These are phyloP conservation scores for Cutaneotrichosporon cyanovorans DNA, from an alignment of 1,284 basidiomycete species.

Conservation along the genomic window DNA sequence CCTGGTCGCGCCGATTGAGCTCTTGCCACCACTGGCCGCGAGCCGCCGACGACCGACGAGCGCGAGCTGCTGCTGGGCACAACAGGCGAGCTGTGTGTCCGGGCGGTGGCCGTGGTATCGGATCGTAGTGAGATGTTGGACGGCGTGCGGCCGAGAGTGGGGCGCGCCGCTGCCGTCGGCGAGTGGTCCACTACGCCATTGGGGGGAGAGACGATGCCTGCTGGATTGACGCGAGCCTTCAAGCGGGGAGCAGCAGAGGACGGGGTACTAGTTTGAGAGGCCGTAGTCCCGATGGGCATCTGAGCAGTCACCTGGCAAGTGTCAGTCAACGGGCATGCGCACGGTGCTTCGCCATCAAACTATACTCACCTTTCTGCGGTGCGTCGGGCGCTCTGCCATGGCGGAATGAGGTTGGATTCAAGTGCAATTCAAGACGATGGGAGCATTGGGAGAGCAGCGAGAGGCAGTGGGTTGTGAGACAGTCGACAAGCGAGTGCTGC, in stretches of 20 bases:
- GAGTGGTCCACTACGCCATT: neutral
- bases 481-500: too few species aligned
- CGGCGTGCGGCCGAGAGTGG: neutral
- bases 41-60: slow-evolving; percentile 1
- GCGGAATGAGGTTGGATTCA: too few species aligned
- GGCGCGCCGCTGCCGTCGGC: too few species aligned
- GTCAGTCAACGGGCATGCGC: neutral
- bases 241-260: slow-evolving; percentile 16
- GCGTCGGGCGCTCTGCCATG: neutral
- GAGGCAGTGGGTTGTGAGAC: too few species aligned
- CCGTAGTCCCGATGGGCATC: neutral
- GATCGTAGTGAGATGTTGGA: neutral
- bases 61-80: slow-evolving; percentile 1
- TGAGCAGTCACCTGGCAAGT: neutral
- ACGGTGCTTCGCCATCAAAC: neutral
- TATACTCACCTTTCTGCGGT: neutral
- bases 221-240: slow-evolving; percentile 19
- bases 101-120: too few species aligned
- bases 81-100: too few species aligned
- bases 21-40: too few species aligned
- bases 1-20: too few species aligned
- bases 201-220: slow-evolving; percentile 8
- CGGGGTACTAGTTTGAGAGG: slow-evolving; percentile 8
- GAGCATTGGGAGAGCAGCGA: too few species aligned
- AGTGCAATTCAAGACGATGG: too few species aligned